Base-by-base conservation (phyloP, 768 basidiomycete genomes). In the Termitomyces sp. region DNA sequence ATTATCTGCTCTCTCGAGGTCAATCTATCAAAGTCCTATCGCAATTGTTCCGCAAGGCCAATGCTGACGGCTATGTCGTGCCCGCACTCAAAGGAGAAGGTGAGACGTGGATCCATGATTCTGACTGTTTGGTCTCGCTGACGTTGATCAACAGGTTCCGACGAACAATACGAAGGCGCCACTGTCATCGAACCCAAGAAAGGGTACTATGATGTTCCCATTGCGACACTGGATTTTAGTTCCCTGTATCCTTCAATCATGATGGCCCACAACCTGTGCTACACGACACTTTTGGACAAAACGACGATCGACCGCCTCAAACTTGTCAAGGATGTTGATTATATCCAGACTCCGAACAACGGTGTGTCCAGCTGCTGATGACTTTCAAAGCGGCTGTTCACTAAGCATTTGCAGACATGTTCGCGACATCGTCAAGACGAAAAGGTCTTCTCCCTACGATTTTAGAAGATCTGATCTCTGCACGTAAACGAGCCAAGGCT, bases 181-280 rank as follows among this genome's bases (percentile, higher is more conserved):
- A 99, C 95, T 12, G 97, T 99, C 68, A 98, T 99, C 66, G 97
- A 99, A 70, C 97, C 97, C 4, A 88, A 84, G 73, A 94, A 89
- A 70, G 97, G 96, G 0, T 99, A 94, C 74, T 99, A 98, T 71
- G 94, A 97, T 70, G 85, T 88, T 0, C 97, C 97, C 2, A 98
- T 99, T 68, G 96, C 97, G 13, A 98, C 97, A 0, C 85, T 99
- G 51, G 97, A 99, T 83, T 99, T 99, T 77, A 95, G 94, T 61
- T 98, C 96, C 2, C 82, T 99, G 63, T 99, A 99, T 74, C 97
- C 97, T 4, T 98, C 97, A 0, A 98, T 99, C 76, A 99, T 99
- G 97, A 98, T 98, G 96, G 97, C 96, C 2, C 97, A 99, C 75
- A 99, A 99, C 71, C 78, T 99, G 0, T 99, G 97, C 73, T 99